Percentiles rank a stretch among this genome's conserved stretches.
Conservation (phyloP, 495 filamentous ascomycete species). For the Penicillium chermesinum region DNA sequence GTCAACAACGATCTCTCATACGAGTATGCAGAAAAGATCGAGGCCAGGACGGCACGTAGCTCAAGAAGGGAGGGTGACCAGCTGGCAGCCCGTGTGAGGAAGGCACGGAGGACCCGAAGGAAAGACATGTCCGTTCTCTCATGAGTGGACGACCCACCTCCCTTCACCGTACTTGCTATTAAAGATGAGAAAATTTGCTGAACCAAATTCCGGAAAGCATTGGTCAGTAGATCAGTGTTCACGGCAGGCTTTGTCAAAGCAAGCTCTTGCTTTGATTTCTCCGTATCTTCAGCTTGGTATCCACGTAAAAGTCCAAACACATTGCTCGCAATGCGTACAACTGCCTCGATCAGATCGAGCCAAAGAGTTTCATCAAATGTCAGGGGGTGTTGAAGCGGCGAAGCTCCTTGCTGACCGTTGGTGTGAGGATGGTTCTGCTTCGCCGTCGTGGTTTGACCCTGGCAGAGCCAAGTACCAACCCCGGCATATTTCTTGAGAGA, state of each 20-base stretch:
- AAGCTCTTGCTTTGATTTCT: conserved; percentile 7
- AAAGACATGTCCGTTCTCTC: conserved; percentile 65
- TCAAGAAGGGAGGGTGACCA: conserved; percentile 84
- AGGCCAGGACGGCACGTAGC: conserved; percentile 73
- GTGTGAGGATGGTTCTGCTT: conserved; percentile 34
- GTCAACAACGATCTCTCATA: conserved; percentile 85
- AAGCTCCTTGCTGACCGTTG: conserved; percentile 31
- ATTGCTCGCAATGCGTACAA: conserved; percentile 73
- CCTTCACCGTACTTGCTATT: conserved; percentile 57
- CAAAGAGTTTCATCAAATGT: conserved; percentile 77
- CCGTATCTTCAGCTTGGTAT: conserved; percentile 13
- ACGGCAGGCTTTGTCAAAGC: conserved; percentile 13
- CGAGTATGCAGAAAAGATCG: conserved; percentile 90
- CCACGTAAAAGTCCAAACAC: conserved; percentile 39
- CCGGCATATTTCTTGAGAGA: conserved; percentile 81
- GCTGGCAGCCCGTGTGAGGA: conserved; percentile 75
- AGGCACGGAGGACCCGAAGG: conserved; percentile 82
- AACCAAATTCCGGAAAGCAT: conserved; percentile 67
- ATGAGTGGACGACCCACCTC: conserved; percentile 27
- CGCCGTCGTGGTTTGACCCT: conserved; percentile 72
- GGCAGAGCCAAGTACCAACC: conserved; percentile 93
- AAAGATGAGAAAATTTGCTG: conserved; percentile 89
- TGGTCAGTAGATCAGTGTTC: conserved; percentile 48
- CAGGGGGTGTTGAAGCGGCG: conserved; percentile 55
- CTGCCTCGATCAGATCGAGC: conserved; percentile 82